Evolutionary conservation across 2,329 filamentous ascomycete species (phyloP).

Genomic region (Pseudogymnoascus sp.): DNA sequence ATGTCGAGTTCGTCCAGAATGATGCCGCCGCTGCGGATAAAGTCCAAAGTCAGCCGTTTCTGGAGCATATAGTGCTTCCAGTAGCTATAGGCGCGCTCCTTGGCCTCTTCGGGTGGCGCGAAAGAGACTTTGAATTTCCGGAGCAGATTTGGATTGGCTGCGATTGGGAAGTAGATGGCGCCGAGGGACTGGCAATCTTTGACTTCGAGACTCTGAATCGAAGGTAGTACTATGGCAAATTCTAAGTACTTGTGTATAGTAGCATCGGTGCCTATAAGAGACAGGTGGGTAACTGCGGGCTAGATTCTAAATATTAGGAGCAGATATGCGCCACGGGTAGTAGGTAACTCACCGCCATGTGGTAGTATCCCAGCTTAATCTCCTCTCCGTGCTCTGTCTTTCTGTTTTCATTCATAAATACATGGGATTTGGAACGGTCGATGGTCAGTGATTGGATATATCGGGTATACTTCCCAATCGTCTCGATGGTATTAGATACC

Average conservation of each 20-base stretch:
- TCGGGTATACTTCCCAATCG: background rate
- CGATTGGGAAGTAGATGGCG: background rate
- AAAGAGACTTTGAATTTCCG: background rate
- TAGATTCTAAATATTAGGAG: background rate
- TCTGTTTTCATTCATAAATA: background rate
- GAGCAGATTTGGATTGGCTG: background rate
- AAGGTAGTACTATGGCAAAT: background rate
- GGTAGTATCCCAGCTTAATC: background rate
- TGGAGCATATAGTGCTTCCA: background rate
- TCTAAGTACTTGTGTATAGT: background rate
- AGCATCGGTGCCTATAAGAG: conserved; percentile 1
- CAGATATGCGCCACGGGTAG: background rate
- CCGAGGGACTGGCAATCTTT: background rate
- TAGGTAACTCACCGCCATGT: background rate
- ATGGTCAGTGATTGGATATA: background rate
- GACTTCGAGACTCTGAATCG: background rate
- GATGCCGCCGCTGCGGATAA: background rate
- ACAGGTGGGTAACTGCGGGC: background rate
- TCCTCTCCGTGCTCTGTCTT: background rate
- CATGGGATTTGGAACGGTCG: background rate
- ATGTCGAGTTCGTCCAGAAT: background rate
- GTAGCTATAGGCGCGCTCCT: background rate
- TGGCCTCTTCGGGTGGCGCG: background rate
- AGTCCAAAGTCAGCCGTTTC: background rate
- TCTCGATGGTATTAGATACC: background rate